These are phyloP conservation scores for Strobilomyces dryophilus DNA, from an alignment of 768 basidiomycete genomes.

Conservation along the genomic window DNA sequence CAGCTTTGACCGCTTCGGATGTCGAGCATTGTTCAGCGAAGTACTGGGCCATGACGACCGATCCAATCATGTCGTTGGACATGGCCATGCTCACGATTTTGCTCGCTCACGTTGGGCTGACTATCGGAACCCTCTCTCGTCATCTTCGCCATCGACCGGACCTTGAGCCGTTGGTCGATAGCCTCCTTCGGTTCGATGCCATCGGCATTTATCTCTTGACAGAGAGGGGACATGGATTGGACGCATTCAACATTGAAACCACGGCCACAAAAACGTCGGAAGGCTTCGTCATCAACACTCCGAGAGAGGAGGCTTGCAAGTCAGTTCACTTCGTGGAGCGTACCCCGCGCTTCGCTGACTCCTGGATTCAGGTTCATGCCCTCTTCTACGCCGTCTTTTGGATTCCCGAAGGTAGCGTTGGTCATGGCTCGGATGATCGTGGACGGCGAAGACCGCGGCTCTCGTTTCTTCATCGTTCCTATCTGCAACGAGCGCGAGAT, in stretches of 20 bases:
- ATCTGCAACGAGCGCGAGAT: constrained; percentile 51
- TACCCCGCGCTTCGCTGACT: not conserved
- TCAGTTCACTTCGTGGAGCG: constrained; percentile 21
- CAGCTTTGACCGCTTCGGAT: constrained; percentile 39
- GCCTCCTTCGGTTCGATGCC: constrained; percentile 49
- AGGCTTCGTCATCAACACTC: constrained; percentile 54
- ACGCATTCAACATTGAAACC: constrained; percentile 58
- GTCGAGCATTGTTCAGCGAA: constrained; percentile 44
- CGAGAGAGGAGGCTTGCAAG: constrained; percentile 57
- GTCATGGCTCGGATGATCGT: constrained; percentile 56
- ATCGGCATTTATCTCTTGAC: constrained; percentile 51
- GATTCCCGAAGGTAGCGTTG: constrained; percentile 50
- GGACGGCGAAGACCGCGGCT: constrained; percentile 45
- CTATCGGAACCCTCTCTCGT: constrained; percentile 51
- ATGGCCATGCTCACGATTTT: constrained; percentile 52
- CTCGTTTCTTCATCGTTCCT: constrained; percentile 52
- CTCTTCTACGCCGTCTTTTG: constrained; percentile 49
- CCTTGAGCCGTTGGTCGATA: constrained; percentile 43
- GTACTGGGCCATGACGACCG: constrained; percentile 52
- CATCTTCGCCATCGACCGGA: constrained; percentile 48
- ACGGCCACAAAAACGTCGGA: constrained; percentile 48
- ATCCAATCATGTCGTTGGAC: constrained; percentile 49
- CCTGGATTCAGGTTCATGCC: constrained; percentile 50
- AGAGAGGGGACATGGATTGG: constrained; percentile 58
- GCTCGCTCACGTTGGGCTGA: constrained; percentile 47